These are phyloP conservation scores for Narthecium ossifragum DNA, from an alignment of 106 monocot genomes.

Conservation along the genomic window DNA sequence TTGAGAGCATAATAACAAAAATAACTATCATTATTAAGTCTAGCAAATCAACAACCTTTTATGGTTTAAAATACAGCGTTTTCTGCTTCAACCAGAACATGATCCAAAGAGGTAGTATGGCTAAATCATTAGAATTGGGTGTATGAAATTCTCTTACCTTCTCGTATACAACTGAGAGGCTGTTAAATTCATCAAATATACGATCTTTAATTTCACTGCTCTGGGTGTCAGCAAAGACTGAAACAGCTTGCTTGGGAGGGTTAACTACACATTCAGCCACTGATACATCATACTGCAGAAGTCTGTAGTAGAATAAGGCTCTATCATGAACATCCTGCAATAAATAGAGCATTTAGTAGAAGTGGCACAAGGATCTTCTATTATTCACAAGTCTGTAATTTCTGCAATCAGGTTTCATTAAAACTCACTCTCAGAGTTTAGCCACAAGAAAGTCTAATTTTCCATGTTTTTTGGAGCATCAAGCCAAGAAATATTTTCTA, in stretches of 20 bases:
- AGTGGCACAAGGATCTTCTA: too few species aligned
- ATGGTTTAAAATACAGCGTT: too few species aligned
- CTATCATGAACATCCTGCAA: constrained; percentile 99
- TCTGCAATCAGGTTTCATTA: too few species aligned
- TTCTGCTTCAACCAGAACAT: too few species aligned
- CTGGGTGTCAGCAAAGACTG: constrained; percentile 95
- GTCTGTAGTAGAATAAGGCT: constrained; percentile 97
- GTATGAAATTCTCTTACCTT: too few species aligned
- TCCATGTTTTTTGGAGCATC: too few species aligned
- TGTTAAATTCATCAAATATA: constrained; percentile 98
- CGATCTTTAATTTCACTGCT: constrained; percentile 97
- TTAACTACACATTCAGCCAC: constrained; percentile 84
- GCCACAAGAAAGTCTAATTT: not conserved
- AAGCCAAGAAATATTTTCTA: too few species aligned
- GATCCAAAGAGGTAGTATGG: too few species aligned
- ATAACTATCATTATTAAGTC: not conserved
- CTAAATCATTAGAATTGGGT: too few species aligned
- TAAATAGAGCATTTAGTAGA: constrained; percentile 9
- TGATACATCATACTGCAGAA: constrained; percentile 83
- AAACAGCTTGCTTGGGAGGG: constrained; percentile 98
- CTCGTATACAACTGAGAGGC: constrained; percentile 84
- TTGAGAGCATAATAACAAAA: not conserved
- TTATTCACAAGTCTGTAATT: too few species aligned
- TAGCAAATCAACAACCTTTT: too few species aligned
- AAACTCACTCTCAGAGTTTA: too few species aligned